Percentiles rank a stretch among this genome's conserved stretches.
Conservation (phyloP, 177 flowering plant species). For the Vitis hybrid region DNA sequence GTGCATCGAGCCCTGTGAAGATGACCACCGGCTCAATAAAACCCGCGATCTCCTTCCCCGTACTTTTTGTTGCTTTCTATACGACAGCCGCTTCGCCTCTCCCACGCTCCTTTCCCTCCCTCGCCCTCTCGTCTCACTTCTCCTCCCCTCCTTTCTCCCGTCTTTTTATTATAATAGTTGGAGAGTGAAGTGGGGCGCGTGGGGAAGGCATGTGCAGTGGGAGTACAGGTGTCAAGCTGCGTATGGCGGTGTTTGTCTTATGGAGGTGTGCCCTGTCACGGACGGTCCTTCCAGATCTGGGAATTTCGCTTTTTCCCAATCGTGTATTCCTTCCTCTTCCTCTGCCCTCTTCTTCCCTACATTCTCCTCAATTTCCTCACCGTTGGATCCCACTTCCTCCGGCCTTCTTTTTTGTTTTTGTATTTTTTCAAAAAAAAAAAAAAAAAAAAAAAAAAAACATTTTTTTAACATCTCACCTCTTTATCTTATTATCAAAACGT, state of each 20-base stretch:
- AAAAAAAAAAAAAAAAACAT: too few species aligned
- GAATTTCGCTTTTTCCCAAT: not conserved
- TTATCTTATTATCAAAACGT: too few species aligned
- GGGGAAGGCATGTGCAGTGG: not conserved
- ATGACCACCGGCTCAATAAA: not conserved
- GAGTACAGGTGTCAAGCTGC: not conserved
- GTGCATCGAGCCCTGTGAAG: conserved; percentile 11
- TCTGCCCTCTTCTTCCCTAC: not conserved
- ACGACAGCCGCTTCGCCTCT: not conserved
- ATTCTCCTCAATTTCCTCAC: not conserved
- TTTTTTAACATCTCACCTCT: too few species aligned
- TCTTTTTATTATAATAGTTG: not conserved
- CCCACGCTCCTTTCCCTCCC: not conserved
- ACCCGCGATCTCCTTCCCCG: conserved; percentile 5
- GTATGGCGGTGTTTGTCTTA: not conserved
- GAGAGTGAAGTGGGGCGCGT: not conserved
- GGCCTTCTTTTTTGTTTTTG: not conserved
- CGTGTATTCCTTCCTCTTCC: not conserved
- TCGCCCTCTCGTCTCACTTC: not conserved
- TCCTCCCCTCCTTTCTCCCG: not conserved
- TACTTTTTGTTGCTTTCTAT: not conserved
- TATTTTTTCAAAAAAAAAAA: too few species aligned
- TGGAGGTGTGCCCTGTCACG: not conserved
- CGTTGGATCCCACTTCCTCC: not conserved
- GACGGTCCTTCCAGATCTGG: conserved; percentile 18